Evolutionary conservation across 345 rosid genomes (phyloP), one percentile per base, ranked within the genome.

Genomic region (Aquilaria yunnanensis): DNA sequence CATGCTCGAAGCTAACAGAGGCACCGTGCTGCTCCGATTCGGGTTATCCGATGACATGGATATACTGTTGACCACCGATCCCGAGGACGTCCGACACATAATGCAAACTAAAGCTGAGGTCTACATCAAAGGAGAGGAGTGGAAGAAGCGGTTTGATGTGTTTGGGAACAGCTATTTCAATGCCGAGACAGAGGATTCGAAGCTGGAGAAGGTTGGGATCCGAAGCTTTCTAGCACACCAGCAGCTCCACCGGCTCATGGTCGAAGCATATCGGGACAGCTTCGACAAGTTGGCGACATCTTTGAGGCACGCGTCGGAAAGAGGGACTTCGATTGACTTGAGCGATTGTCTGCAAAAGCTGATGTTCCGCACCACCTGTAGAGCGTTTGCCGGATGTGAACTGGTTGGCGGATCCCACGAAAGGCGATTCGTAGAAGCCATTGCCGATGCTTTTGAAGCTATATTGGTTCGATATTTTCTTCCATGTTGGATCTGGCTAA

Each of bases 101-200:
- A 16, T 66, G 62, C 57, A 49, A 55, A 16, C 56, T 12, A 50
- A 47, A 37, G 57, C 57, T 46, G 49, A 56, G 0, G 57, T 33
- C 2, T 66, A 50, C 30, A 37, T 41, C 1, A 66, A 66, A 50
- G 69, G 57, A 9, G 4, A 7, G 7, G 54, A 47, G 6, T 60
- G 64, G 64, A 47, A 54, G 54, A 60, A 60, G 41, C 23, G 51
- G 0, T 66, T 66, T 3, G 69, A 66, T 2, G 23, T 66, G 6
- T 66, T 57, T 37, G 69, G 69, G 12, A 62, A 57, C 41, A 29
- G 49, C 12, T 1, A 49, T 9, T 57, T 64, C 67, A 64, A 54
- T 54, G 14, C 37, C 0, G 67, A 64, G 12, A 46, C 46, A 0
- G 75, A 73, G 16, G 23, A 9, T 1, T 77, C 71, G 75, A 60